phyloP scores from a whole-genome alignment of 306 rosid species.

The Cucumis hystrix region DNA sequence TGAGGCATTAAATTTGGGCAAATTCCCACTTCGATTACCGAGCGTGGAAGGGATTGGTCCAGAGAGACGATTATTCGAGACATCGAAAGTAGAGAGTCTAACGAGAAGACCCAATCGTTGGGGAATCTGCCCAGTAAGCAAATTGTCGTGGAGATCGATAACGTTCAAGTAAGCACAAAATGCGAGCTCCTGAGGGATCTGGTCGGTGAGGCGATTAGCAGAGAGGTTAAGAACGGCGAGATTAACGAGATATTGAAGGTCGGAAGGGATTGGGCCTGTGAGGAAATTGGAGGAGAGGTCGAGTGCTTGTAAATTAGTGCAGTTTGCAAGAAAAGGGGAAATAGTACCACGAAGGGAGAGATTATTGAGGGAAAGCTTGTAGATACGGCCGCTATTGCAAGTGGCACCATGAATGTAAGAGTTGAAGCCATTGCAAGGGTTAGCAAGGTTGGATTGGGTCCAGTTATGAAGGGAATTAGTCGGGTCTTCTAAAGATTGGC shows the following conservation, averaged over 20 bases:
- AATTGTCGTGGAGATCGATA: constrained; percentile 69
- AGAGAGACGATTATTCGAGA: constrained; percentile 59
- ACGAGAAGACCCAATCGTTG: constrained; percentile 72
- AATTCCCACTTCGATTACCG: constrained; percentile 46
- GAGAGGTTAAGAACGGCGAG: constrained; percentile 84
- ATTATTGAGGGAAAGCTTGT: constrained; percentile 73
- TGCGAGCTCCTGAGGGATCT: constrained; percentile 79
- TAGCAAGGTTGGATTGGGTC: constrained; percentile 49
- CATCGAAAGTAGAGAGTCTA: constrained; percentile 70
- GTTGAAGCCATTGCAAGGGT: constrained; percentile 75
- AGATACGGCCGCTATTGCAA: constrained; percentile 91
- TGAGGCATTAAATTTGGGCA: constrained; percentile 59
- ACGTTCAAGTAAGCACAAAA: constrained; percentile 86
- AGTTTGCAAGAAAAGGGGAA: constrained; percentile 78
- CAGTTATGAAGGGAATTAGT: constrained; percentile 43
- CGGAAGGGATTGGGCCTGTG: constrained; percentile 70
- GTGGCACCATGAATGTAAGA: constrained; percentile 65
- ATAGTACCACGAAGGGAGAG: constrained; percentile 54
- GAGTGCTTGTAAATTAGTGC: constrained; percentile 83
- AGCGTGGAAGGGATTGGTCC: constrained; percentile 68
- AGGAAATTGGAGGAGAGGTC: constrained; percentile 78
- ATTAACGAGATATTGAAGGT: constrained; percentile 61
- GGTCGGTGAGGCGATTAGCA: constrained; percentile 46
- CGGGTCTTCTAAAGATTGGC: constrained; percentile 56
- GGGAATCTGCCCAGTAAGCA: constrained; percentile 67